Evolutionary conservation across 306 rosid genomes (phyloP).

Genomic region (Dicorynia guianensis): DNA sequence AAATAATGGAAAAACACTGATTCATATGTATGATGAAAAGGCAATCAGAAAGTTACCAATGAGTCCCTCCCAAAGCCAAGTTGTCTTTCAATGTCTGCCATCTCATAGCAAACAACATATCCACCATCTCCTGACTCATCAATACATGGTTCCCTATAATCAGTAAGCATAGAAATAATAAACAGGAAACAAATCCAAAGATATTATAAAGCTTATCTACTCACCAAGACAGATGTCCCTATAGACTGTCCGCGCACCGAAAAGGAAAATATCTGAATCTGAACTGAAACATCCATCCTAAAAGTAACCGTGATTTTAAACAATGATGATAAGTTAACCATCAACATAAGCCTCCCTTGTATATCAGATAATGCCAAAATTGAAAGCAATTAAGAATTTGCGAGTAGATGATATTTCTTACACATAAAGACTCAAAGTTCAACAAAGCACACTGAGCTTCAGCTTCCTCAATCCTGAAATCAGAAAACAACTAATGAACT

Average conservation of each 20-base stretch:
- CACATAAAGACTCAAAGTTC: slow-evolving; percentile 73
- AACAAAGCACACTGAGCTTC: slow-evolving; percentile 89
- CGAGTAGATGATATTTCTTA: slow-evolving; percentile 45
- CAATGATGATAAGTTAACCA: slow-evolving; percentile 30
- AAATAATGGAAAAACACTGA: slow-evolving; percentile 26
- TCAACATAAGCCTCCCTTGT: slow-evolving; percentile 28
- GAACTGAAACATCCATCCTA: slow-evolving; percentile 86
- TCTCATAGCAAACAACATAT: slow-evolving; percentile 76
- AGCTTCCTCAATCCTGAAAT: slow-evolving; percentile 84
- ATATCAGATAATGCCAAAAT: slow-evolving; percentile 30
- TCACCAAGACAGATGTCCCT: slow-evolving; percentile 88
- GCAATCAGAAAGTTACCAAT: slow-evolving; percentile 57
- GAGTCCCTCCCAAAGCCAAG: slow-evolving; percentile 89
- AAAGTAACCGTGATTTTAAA: slow-evolving; percentile 26
- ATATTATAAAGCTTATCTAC: slow-evolving; percentile 33
- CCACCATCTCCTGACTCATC: slow-evolving; percentile 75
- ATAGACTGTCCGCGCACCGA: slow-evolving; percentile 82
- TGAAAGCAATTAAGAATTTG: neutral
- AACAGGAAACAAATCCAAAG: neutral
- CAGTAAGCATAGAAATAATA: slow-evolving; percentile 12
- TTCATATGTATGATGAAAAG: slow-evolving; percentile 28
- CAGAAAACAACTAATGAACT: slow-evolving; percentile 13
- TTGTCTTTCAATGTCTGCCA: slow-evolving; percentile 72
- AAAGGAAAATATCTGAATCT: slow-evolving; percentile 88
- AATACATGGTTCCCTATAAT: slow-evolving; percentile 40